Base-by-base conservation (phyloP, 1,284 basidiomycete genomes). In the Ustilago tritici region DNA sequence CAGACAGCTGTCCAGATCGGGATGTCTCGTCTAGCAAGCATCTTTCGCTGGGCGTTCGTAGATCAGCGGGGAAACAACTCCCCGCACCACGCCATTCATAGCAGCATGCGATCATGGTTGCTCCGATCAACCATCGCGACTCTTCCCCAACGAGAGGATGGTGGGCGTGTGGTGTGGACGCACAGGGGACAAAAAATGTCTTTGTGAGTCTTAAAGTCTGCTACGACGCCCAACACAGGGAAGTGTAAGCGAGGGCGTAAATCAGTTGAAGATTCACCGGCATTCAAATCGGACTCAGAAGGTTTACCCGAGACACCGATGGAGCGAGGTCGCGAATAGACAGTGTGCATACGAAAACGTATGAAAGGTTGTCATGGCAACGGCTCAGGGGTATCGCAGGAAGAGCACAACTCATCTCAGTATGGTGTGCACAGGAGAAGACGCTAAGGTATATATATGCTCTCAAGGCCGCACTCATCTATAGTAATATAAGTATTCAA, bases 161-260 rank as follows among this genome's bases (percentile, higher is more conserved):
- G 15, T 17, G 10, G 14, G 40, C 14, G 14, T 17, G 15, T 15
- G 14, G 40, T 12, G 14, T 17, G 15, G 7, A 41, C 14, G 40
- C 40, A 55, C 38, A 43, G 31, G 38, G 56, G 55, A 31, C 14
- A 32, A 32, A 28, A 17, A 11, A 31, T 53, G 49, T 53, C 23
- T 61, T n/a, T 61, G 52, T 43, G 60, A 61, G 60, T 46, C 28
- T n/a, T 23, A 61, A 61, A 55, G 3, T 41, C 23, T 35, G 19
- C n/a, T 46, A 23, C 60, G n/a, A 61, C 60, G 60, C 60, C 52
- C 60, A 53, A 56, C 38, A 11, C 23, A 11, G 8, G 19, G 1
- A 41, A 40, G 58, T 38, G 23, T 15, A 61, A 55, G 50, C 50
- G 58, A 61, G 47, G 58, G 49, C 58, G 58, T 43, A 59, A 35